Evolutionary conservation across 1,284 basidiomycete genomes (phyloP).

Genomic region (Lentinula novae-zelandiae): DNA sequence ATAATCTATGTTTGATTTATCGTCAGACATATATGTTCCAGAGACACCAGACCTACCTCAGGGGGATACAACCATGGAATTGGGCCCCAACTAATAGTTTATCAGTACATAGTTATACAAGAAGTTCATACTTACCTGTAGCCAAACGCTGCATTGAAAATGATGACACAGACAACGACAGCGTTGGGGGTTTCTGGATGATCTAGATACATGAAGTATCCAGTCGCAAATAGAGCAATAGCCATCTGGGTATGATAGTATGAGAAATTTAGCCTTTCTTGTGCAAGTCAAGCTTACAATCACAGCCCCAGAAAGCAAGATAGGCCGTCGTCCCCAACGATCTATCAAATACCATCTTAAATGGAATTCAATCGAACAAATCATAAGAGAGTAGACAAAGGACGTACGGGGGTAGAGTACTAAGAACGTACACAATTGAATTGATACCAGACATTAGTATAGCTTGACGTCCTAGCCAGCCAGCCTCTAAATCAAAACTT

Average conservation of each 20-base stretch:
- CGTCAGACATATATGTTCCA: not conserved
- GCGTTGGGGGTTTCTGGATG: conserved; percentile 81
- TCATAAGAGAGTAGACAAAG: conserved; percentile 9
- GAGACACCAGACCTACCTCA: conserved; percentile 44
- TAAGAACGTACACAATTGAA: conserved; percentile 80
- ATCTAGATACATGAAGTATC: conserved; percentile 93
- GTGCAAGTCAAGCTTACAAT: conserved; percentile 47
- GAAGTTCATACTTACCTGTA: conserved; percentile 44
- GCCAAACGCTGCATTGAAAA: conserved; percentile 94
- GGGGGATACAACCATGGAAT: conserved; percentile 89
- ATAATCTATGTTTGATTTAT: conserved; percentile 34
- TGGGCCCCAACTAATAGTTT: conserved; percentile 59
- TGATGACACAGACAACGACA: conserved; percentile 87
- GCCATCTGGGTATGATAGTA: conserved; percentile 57
- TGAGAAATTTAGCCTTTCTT: not conserved
- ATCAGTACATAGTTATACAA: conserved; percentile 7
- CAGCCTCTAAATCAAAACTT: conserved; percentile 62
- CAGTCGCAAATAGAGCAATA: conserved; percentile 68
- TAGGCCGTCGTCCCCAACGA: conserved; percentile 85
- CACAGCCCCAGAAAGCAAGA: conserved; percentile 88
- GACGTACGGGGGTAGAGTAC: conserved; percentile 76
- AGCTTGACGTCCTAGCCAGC: conserved; percentile 94
- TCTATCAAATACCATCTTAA: conserved; percentile 93
- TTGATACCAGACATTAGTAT: conserved; percentile 98
- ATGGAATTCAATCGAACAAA: not conserved